Base-by-base conservation (phyloP, 2,329 filamentous ascomycete genomes). In the Parasarocladium wereldwijsianum region DNA sequence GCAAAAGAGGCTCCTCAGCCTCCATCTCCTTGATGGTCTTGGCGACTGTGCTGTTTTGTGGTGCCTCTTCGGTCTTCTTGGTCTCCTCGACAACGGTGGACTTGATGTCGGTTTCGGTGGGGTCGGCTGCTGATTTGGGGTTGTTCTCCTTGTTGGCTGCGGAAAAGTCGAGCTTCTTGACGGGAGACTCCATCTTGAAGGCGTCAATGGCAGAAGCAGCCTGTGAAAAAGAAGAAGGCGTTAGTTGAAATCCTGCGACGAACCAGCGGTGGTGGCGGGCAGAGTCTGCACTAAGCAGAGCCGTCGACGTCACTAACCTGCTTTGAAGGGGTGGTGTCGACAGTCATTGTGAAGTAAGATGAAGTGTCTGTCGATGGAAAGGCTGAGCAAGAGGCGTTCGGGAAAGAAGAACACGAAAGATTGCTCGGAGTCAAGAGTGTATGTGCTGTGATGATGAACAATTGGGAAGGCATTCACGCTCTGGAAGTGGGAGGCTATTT, bases 181-280 rank as follows among this genome's bases (percentile, higher is more conserved):
- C 62, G 26, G 86, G 85, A 1, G 84, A 90, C 44, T 92, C 82
- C 74, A 94, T 92, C 62, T 87, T 92, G 55, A 96, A 69, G 44
- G 72, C 74, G 57, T 90, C 76, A 50, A 96, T 78, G 46, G 76
- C 84, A 48, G 82, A 76, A 47, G 85, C 81, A 63, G 79, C 79
- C 87, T 96, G 52, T 40, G 26, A 34, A 37, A 33, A 36, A 17
- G 13, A 19, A 12, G 10, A 23, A n/a, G 30, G 32, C 34, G 43
- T 60, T 53, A 62, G 54, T 31, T 26, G 11, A 6, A 31, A 15
- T 21, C 4, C 28, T 6, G 17, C 8, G 13, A n/a, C n/a, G n/a
- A 24, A 31, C 27, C 23, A 8, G 32, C 11, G 13, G 17, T 18
- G 23, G 37, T 38, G 36, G 30, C 26, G 23, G 28, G 21, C 20